These are phyloP conservation scores for Fusarium tuaranense DNA, from an alignment of 2,329 filamentous ascomycete genomes.

Conservation along the genomic window DNA sequence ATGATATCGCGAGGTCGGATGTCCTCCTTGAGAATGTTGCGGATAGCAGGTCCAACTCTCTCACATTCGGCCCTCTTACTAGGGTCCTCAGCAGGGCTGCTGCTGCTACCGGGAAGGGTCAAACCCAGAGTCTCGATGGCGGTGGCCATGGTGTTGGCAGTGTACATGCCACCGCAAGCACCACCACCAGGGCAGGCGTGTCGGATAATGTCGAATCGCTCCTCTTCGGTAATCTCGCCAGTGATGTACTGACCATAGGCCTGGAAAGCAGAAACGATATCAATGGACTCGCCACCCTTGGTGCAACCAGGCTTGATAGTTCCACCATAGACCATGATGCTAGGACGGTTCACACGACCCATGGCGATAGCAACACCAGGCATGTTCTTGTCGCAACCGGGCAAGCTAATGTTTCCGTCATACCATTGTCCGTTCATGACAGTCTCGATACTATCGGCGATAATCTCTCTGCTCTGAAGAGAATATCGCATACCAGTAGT, in stretches of 20 bases:
- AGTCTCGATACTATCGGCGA: constrained; percentile 98
- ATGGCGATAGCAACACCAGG: constrained; percentile 92
- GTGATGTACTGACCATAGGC: constrained; percentile 95
- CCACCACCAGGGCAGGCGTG: constrained; percentile 79
- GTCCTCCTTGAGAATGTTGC: constrained; percentile 79
- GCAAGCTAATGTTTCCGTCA: constrained; percentile 95
- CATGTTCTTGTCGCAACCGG: constrained; percentile 99
- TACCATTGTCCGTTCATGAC: constrained; percentile 99
- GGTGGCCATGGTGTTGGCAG: constrained; percentile 93
- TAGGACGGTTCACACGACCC: constrained; percentile 93
- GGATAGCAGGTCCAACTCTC: constrained; percentile 78
- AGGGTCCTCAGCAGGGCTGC: constrained; percentile 79
- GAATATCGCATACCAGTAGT: constrained; percentile 97
- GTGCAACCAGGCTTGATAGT: constrained; percentile 94
- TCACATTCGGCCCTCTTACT: constrained; percentile 80
- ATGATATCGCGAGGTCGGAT: constrained; percentile 83
- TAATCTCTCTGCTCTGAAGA: constrained; percentile 93
- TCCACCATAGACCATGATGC: constrained; percentile 97
- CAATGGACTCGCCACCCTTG: constrained; percentile 79
- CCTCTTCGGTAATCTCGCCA: constrained; percentile 89
- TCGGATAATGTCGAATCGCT: constrained; percentile 94
- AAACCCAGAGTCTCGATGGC: constrained; percentile 92
- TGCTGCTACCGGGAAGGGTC: constrained; percentile 85
- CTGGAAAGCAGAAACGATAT: constrained; percentile 98
- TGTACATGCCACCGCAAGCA: constrained; percentile 90